Percentiles rank a stretch among this genome's conserved stretches.
Conservation (phyloP, 2,329 filamentous ascomycete species). For the Penicillium freii region DNA sequence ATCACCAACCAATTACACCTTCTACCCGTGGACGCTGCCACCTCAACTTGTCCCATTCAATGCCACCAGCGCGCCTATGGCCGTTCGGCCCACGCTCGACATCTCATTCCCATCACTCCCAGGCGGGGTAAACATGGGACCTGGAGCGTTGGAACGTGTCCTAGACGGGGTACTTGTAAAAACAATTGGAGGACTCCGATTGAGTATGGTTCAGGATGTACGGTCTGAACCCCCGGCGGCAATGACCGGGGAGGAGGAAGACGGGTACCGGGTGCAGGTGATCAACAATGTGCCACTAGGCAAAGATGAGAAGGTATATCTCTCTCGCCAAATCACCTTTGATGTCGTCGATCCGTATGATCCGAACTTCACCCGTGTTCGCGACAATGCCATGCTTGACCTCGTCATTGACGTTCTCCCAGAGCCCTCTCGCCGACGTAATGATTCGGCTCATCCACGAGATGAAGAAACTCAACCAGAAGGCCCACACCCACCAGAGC, state of each 20-base stretch:
- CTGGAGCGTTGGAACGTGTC: slow-evolving; percentile 56
- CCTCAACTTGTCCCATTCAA: slow-evolving; percentile 69
- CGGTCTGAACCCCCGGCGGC: slow-evolving; percentile 26
- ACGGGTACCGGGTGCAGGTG: slow-evolving; percentile 62
- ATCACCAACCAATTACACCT: slow-evolving; percentile 73
- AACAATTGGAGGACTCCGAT: slow-evolving; percentile 57
- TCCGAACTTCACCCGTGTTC: slow-evolving; percentile 76
- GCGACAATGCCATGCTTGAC: slow-evolving; percentile 71
- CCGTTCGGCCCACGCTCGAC: slow-evolving; percentile 68
- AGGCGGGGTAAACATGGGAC: slow-evolving; percentile 45
- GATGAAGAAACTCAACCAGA: slow-evolving; percentile 26
- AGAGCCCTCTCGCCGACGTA: slow-evolving; percentile 34
- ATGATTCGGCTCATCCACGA: slow-evolving; percentile 32
- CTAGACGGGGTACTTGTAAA: slow-evolving; percentile 60
- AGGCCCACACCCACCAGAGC: slow-evolving; percentile 17
- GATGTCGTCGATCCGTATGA: slow-evolving; percentile 66
- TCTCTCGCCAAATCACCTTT: slow-evolving; percentile 72
- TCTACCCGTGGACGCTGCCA: slow-evolving; percentile 92
- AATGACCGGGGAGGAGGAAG: slow-evolving; percentile 20
- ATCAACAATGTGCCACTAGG: slow-evolving; percentile 80
- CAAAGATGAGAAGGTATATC: slow-evolving; percentile 80
- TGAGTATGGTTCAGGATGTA: slow-evolving; percentile 51
- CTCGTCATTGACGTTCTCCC: slow-evolving; percentile 62
- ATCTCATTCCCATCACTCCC: slow-evolving; percentile 62
- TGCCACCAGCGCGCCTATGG: slow-evolving; percentile 72